Evolutionary conservation across 1,284 basidiomycete species (phyloP).

Genomic region (Apiotrichum gracile): DNA sequence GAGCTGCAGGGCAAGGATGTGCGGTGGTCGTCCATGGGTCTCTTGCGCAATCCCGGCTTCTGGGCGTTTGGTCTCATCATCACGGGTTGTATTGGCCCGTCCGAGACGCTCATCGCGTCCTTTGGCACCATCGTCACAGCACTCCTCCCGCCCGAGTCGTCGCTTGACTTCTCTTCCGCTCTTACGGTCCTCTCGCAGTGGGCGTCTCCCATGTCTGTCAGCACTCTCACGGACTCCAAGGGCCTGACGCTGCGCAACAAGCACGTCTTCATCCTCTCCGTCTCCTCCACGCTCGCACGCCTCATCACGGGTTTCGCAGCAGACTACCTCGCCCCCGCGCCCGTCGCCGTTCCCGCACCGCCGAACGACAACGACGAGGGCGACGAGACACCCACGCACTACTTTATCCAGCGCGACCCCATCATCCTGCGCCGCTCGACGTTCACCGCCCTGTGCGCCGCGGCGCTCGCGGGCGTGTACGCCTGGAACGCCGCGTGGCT

Average conservation of each 20-base stretch:
- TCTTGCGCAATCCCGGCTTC: slow-evolving; percentile 41
- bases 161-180: slow-evolving; percentile 2
- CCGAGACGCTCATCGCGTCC: slow-evolving; percentile 44
- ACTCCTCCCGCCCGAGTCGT: slow-evolving; percentile 28
- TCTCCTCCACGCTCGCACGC: slow-evolving; percentile 41
- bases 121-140: slow-evolving; percentile 46
- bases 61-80: slow-evolving; percentile 44
- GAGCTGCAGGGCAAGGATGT: slow-evolving; percentile 31
- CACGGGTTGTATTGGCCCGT: slow-evolving; percentile 42
- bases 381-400: slow-evolving; percentile 20
- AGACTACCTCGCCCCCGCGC: slow-evolving; percentile 40
- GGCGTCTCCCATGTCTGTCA: slow-evolving; percentile 1
- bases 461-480: slow-evolving; percentile 31
- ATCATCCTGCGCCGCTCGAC: slow-evolving; percentile 33
- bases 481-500: slow-evolving; percentile 34
- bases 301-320: slow-evolving; percentile 41
- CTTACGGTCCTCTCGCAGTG: slow-evolving; percentile 7
- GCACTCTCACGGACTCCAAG: slow-evolving; percentile 6
- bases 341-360: slow-evolving; percentile 28
- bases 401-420: slow-evolving; percentile 29
- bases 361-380: slow-evolving; percentile 7
- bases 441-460: slow-evolving; percentile 32
- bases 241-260: slow-evolving; percentile 42
- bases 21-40: slow-evolving; percentile 31
- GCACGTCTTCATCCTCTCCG: slow-evolving; percentile 44